Conservation (phyloP, 345 rosid species). For the Dovyalis caffra region DNA sequence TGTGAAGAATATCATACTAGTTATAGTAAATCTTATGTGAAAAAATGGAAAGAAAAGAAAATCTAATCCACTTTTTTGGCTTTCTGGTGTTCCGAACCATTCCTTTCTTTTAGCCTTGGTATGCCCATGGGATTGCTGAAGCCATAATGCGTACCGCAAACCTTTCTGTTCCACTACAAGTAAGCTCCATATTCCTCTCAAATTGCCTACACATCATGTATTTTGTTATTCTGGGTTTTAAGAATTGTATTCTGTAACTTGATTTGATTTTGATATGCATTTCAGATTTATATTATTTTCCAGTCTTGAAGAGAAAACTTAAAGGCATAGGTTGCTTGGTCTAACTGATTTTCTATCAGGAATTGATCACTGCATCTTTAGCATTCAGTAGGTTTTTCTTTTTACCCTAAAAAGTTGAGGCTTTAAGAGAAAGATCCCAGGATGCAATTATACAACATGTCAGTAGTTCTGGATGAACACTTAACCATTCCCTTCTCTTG, state of each 20-base stretch:
- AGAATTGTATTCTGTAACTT: not conserved
- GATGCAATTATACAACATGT: too few species aligned
- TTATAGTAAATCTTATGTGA: too few species aligned
- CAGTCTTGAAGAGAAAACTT: too few species aligned
- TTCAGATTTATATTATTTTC: not conserved
- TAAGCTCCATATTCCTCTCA: constrained; percentile 24
- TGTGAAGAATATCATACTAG: not conserved
- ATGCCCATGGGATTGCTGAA: constrained; percentile 96
- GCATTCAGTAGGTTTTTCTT: too few species aligned
- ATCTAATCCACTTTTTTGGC: not conserved
- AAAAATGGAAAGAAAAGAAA: not conserved
- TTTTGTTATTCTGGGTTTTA: not conserved
- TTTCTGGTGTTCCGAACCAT: constrained; percentile 15
- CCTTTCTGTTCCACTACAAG: constrained; percentile 84
- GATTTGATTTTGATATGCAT: not conserved
- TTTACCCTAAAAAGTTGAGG: too few species aligned
- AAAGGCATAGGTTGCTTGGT: too few species aligned
- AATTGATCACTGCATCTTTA: too few species aligned
- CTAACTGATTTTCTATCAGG: too few species aligned
- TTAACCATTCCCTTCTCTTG: too few species aligned
- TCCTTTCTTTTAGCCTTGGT: constrained; percentile 76
- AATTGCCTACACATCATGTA: not conserved
- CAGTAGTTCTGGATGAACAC: too few species aligned
- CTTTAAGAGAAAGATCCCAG: too few species aligned
- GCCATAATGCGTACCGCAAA: constrained; percentile 90